Conservation (phyloP, 2,329 filamentous ascomycete genomes). For the Akanthomyces muscarius region DNA sequence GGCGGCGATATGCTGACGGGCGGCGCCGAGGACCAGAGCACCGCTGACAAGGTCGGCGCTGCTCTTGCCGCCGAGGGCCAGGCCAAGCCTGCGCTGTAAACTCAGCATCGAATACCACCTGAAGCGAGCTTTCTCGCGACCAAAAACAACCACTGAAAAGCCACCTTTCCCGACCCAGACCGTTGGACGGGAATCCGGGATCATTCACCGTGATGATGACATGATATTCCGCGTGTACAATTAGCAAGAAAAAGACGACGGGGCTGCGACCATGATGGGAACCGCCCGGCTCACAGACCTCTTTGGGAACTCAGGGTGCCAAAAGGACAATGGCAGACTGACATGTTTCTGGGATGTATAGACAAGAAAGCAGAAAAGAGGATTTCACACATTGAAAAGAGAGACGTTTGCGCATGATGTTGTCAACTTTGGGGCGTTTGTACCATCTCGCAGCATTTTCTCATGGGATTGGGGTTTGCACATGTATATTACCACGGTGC, state of each 20-base stretch:
- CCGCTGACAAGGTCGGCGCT: slow-evolving; percentile 47
- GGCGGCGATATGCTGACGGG: slow-evolving; percentile 67
- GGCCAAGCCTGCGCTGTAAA: slow-evolving; percentile 50
- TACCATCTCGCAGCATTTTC: slow-evolving; percentile 12
- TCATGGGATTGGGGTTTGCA: slow-evolving; percentile 9
- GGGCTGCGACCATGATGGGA: background rate
- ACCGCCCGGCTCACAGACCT: background rate
- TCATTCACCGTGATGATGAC: slow-evolving; percentile 12
- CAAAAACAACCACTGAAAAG: background rate
- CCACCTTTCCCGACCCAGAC: background rate
- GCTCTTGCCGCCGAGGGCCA: slow-evolving; percentile 41
- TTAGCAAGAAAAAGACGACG: slow-evolving; percentile 1
- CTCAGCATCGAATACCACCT: background rate
- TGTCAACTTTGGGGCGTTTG: slow-evolving; percentile 15
- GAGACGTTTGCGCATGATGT: slow-evolving; percentile 6
- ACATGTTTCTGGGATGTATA: slow-evolving; percentile 8
- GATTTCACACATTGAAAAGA: background rate
- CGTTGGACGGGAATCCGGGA: background rate
- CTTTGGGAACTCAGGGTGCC: background rate
- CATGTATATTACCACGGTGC: slow-evolving; percentile 17
- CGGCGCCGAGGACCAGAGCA: slow-evolving; percentile 39
- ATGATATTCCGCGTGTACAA: slow-evolving; percentile 14
- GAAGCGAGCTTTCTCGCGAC: background rate
- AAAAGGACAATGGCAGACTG: background rate
- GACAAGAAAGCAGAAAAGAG: slow-evolving; percentile 5